Percentiles rank a stretch among this genome's conserved stretches.
Conservation (phyloP, 768 basidiomycete species). For the Pulveroboletus sp. region DNA sequence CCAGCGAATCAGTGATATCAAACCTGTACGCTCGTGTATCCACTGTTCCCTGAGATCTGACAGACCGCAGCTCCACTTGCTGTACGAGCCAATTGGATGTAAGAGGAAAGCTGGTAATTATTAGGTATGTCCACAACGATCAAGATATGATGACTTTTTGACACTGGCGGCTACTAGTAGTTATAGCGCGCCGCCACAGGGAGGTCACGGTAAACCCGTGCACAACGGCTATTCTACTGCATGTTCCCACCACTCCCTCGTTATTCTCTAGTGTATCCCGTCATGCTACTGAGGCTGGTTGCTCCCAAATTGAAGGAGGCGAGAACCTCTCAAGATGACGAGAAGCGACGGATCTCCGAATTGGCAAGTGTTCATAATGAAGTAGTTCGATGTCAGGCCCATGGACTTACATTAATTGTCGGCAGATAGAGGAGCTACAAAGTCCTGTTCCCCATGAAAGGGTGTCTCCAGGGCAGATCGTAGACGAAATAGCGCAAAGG, state of each 20-base stretch:
- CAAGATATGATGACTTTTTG: background rate
- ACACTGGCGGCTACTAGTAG: background rate
- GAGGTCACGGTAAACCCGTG: background rate
- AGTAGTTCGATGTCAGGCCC: background rate
- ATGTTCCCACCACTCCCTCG: conserved; percentile 6
- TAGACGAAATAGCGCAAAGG: conserved; percentile 20
- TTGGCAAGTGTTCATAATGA: background rate
- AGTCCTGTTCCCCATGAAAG: conserved; percentile 6
- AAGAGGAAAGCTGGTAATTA: too few relatives aligned
- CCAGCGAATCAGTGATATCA: too few relatives aligned
- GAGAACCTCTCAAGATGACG: background rate
- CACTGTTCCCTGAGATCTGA: too few relatives aligned
- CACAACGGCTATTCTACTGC: background rate
- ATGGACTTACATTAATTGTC: background rate
- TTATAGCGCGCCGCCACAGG: conserved; percentile 4
- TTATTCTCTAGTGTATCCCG: conserved; percentile 5
- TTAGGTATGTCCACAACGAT: too few relatives aligned
- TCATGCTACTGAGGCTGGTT: conserved; percentile 7
- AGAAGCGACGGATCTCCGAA: background rate
- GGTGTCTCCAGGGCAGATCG: conserved; percentile 4
- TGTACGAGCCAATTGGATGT: too few relatives aligned
- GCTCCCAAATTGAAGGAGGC: conserved; percentile 1
- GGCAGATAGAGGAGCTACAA: background rate
- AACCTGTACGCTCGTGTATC: too few relatives aligned
- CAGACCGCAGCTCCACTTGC: too few relatives aligned